These are phyloP conservation scores for Acmispon strigosus DNA, from an alignment of 306 rosid species.

Conservation along the genomic window DNA sequence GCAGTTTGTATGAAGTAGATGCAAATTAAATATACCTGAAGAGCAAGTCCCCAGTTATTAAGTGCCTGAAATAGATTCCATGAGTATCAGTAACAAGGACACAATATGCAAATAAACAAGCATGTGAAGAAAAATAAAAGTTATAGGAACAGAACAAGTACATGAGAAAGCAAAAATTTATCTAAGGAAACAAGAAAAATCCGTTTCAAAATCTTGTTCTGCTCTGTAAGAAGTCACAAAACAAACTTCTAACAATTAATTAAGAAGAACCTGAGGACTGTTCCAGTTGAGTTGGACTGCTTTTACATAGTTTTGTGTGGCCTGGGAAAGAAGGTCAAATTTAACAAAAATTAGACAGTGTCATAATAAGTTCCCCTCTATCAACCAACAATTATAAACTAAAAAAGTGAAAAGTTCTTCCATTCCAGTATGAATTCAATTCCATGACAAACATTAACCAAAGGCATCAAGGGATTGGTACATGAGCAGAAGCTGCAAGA, in stretches of 20 bases:
- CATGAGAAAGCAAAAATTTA: neutral
- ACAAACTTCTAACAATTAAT: conserved; percentile 8
- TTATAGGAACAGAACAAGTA: conserved; percentile 1
- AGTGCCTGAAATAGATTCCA: conserved; percentile 76
- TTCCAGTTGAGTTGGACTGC: conserved; percentile 99
- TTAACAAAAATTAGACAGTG: conserved; percentile 5
- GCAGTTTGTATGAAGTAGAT: neutral
- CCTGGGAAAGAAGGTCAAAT: conserved; percentile 44
- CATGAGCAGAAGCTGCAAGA: neutral
- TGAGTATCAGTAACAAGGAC: conserved; percentile 18
- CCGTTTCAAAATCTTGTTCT: neutral
- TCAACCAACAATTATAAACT: conserved; percentile 6
- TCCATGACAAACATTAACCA: neutral
- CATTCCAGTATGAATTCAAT: conserved; percentile 2
- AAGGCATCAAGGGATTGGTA: neutral
- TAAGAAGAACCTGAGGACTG: conserved; percentile 84
- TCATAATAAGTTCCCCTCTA: neutral
- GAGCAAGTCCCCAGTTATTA: conserved; percentile 99
- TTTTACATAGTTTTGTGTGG: conserved; percentile 82
- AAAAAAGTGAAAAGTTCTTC: neutral
- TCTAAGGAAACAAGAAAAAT: neutral
- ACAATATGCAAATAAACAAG: conserved; percentile 9
- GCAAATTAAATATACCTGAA: conserved; percentile 60
- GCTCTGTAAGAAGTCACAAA: neutral
- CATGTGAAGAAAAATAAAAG: neutral